Evolutionary conservation across 257 asterid genomes (phyloP), one percentile per base, ranked within the genome.

Genomic region (Solanum etuberosum): DNA sequence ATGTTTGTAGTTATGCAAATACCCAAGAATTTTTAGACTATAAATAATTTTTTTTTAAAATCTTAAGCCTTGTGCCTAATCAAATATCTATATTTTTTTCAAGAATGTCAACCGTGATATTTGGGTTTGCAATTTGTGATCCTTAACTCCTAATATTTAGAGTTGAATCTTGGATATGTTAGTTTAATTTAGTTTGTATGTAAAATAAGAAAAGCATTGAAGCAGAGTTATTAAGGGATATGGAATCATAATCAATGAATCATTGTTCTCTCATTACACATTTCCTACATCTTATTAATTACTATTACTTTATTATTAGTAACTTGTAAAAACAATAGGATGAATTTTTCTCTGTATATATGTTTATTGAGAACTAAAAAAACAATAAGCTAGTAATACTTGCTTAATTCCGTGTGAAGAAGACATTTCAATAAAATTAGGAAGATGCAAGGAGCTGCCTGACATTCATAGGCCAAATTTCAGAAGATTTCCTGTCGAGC

Each of bases 391-490:
- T 34, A 34, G 18, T 54, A 54, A 54, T 18, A 54, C n/a, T 54
- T 18, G 27, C 51, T 40, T 38, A 23, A 13, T 74, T 38, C 32
- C 34, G 12, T 12, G 32, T 76, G 23, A 38, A 54, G 63, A 54
- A 38, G 59, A 40, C 6, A 82, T 20, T 29, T 63, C 3, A 48
- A 82, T 37, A 57, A 11, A 27, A 42, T 78, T 43, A 43, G n/a
- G 34, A 82, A 34, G 90, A 85, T 46, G 87, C 85, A 86, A 91
- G 35, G 27, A 95, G 86, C 15, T 92, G 93, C 34, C 91, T 90
- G 21, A 95, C 68, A 84, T 93, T 95, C 7, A 93, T 70, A 20
- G 98, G 98, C 95, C 93, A 95, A 61, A 94, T 88, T 88, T 93
- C 92, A 5, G 35, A 20, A 2, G 93, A 23, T 25, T 89, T 89